Base-by-base conservation (phyloP, 1,284 basidiomycete genomes). In the Ustilago trichophora region DNA sequence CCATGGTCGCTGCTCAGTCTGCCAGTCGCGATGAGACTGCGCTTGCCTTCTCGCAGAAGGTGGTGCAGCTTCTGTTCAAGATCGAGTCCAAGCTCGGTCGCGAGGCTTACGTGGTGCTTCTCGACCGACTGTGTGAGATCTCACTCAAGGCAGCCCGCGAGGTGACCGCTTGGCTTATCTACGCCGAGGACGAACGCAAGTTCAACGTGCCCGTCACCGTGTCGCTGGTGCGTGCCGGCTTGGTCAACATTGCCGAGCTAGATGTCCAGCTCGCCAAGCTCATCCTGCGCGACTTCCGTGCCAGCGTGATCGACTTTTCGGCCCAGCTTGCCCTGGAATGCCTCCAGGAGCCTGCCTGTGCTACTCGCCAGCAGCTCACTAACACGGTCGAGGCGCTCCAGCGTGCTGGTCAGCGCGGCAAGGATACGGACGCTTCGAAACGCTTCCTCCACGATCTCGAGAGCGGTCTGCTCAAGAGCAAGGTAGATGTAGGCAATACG, bases 131-230 rank as follows among this genome's bases (percentile, higher is more conserved):
- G 19, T 98, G 96, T 83, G 88, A 89, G 67, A 85, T 89, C 24
- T 95, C 92, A 65, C 88, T 91, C 73, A 93, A 96, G 76, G 94
- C 97, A 37, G 92, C 91, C 18, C 93, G 93, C 83, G 96, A 99
- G 83, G 96, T 95, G 9, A 91, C 94, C 54, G 92, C 91, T 12
- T 99, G 96, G 96, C 85, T 99, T 45, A 85, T 98, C 44, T 97
- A 94, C 80, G 92, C 95, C 13, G 94, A 98, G 81, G 96, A 98
- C 82, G 91, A 95, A 84, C 75, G 79, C 67, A 98, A 98, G 84
- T 92, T 92, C 84, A 97, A 97, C 80, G 89, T 98, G 13, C 88
- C 93, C 6, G 96, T 97, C 66, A 98, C 93, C 0, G 87, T 92
- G 25, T 90, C 92, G 2, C 86, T 98, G 40, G 85, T 98, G 54